Evolutionary conservation across 2,329 filamentous ascomycete genomes (phyloP), one percentile per base, ranked within the genome.

Genomic region (Ramularia collo-cygni): DNA sequence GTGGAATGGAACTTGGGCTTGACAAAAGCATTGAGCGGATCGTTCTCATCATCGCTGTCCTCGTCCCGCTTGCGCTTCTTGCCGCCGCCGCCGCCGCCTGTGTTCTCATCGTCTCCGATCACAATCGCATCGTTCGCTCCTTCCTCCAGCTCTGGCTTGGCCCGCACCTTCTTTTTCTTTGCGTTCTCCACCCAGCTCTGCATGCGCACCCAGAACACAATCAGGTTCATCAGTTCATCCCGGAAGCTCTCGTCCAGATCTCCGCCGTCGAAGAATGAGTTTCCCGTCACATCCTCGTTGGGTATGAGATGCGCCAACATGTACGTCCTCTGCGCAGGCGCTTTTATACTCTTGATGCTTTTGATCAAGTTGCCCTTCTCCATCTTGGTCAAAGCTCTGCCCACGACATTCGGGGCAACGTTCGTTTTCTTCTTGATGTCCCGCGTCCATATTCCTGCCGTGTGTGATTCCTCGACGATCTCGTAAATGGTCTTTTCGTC

Each of bases 241-340:
- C 96, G 89, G 60, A 98, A 86, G 43, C 83, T 84, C 49, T 85
- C 81, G 64, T 98, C 92, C 9, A 96, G 75, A 50, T 89, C 84
- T 37, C 87, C 85, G 48, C 95, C 88, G 6, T 85, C 89, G 62
- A 92, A 95, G 86, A 90, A 98, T 7, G 87, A 84, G 2, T 92
- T 92, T 34, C 92, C 92, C 0, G 88, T 94, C 33, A 93, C 85
- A 46, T 92, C 84, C 47, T 95, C 89, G 38, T 83, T 86, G 0
- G 92, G 90, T 8, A 80, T 78, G 45, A 98, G 76, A 47, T 82
- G 81, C 38, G 82, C 79, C 57, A 95, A 81, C 74, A 98, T 94
- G 72, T 92, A 98, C 76, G 94, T 95, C 67, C 94, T 95, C 60
- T 92, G 84, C 51, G 82, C 85, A 18, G 87, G 86, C 58, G 85